Conservation (phyloP, 495 filamentous ascomycete species). For the Xeromyces bisporus region DNA sequence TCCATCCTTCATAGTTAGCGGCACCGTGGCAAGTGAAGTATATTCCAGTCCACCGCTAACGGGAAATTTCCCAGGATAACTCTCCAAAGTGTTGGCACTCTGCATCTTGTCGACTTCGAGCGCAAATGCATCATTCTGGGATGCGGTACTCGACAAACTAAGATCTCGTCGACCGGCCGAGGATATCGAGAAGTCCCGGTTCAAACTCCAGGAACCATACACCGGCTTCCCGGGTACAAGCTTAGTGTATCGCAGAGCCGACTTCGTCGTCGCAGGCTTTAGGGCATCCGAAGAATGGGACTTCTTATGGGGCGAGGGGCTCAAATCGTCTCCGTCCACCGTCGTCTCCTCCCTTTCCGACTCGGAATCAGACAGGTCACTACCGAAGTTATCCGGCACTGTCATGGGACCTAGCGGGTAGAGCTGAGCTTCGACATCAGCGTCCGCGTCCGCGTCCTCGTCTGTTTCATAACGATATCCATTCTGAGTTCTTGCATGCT, state of each 20-base stretch:
- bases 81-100: neutral
- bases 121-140: neutral
- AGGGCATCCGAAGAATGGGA: neutral
- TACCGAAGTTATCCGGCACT: neutral
- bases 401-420: neutral
- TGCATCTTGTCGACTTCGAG: neutral
- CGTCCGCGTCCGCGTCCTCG: too few relatives aligned
- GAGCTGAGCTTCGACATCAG: too few relatives aligned
- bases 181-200: neutral
- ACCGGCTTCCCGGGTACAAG: neutral
- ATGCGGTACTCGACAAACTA: neutral
- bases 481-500: too few relatives aligned
- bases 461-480: too few relatives aligned
- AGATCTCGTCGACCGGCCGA: neutral
- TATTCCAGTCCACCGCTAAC: slow-evolving; percentile 1
- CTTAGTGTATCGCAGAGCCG: neutral
- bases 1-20: neutral
- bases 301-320: too few relatives aligned
- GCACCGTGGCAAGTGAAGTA: neutral
- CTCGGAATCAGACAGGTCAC: too few relatives aligned
- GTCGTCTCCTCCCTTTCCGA: too few relatives aligned
- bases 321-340: too few relatives aligned
- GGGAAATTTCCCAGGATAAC: slow-evolving; percentile 1
- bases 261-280: neutral
- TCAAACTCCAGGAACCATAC: neutral